Base-by-base conservation (phyloP, 148 eudicot genomes). In the Chenopodium berlandieri region DNA sequence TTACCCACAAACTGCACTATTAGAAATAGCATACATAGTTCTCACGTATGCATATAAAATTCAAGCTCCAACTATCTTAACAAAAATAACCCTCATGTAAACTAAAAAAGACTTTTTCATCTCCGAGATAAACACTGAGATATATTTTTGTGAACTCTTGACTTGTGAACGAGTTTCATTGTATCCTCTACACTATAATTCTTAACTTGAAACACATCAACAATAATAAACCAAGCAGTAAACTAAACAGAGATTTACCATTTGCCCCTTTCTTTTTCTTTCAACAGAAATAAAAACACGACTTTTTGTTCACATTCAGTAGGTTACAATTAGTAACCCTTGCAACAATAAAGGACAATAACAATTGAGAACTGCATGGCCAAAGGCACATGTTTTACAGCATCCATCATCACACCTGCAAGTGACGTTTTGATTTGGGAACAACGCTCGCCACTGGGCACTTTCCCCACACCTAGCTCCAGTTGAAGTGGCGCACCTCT, bases 351-450 rank as follows among this genome's bases (percentile, higher is more conserved):
- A 50, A 77, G 13, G 16, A 60, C 25, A 65, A 66, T 52, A 65
- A 31, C 46, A 65, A 80, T 20, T 9, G 44, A 73, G 52, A 65
- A 78, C 25, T 32, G 81, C 34, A 83, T 65, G 75, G 81, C 31
- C 83, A 77, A 56, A 77, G 73, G 71, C 65, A 83, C 70, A 83
- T 64, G 71, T 58, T 81, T 76, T 69, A 80, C 68, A 69, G 75
- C 86, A 73, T 77, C 84, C 75, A 79, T 77, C 83, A 79, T 76
- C 88, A 82, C 77, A 82, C 82, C 87, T 85, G 82, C 82, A 65
- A 60, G 47, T 75, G 7, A 2, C 54, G 80, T 74, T 34, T 79
- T 60, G 40, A 68, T 65, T 23, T 32, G 82, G 71, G 76, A 78
- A 72, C 78, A 77, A 78, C 78, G 81, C 85, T 67, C 72, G 75